These are phyloP conservation scores for Wickerhamomyces tratensis DNA, from an alignment of 805 yeast genomes.

Conservation along the genomic window DNA sequence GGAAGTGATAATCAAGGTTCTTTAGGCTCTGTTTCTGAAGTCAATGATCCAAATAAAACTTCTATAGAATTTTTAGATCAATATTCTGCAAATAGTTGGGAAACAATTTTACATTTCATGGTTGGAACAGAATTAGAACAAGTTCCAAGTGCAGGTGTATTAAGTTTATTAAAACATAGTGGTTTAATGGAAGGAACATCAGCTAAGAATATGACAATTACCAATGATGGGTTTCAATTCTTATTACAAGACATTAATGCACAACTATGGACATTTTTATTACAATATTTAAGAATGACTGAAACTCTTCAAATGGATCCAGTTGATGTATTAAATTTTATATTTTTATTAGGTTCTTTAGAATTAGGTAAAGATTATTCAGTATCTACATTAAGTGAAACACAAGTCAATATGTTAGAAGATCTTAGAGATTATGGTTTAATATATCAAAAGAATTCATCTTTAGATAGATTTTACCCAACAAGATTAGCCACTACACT, in stretches of 20 bases:
- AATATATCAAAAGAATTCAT: conserved; percentile 57
- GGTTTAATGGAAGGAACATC: conserved; percentile 72
- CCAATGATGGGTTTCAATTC: conserved; percentile 91
- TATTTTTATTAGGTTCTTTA: conserved; percentile 86
- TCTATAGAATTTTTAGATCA: conserved; percentile 59
- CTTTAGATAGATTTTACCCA: conserved; percentile 68
- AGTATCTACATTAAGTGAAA: conserved; percentile 56
- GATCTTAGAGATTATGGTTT: conserved; percentile 89
- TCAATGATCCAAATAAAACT: conserved; percentile 45
- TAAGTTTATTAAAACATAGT: conserved; percentile 65
- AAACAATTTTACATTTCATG: conserved; percentile 91
- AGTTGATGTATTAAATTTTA: conserved; percentile 89
- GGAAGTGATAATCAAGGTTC: conserved; percentile 63
- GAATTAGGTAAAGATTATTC: conserved; percentile 87
- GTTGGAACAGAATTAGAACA: conserved; percentile 77
- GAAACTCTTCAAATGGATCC: conserved; percentile 87
- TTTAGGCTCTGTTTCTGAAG: conserved; percentile 64
- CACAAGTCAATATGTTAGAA: conserved; percentile 79
- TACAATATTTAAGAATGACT: conserved; percentile 81
- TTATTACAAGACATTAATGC: conserved; percentile 86
- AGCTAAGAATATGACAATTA: conserved; percentile 48
- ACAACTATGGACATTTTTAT: conserved; percentile 85
- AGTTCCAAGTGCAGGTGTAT: conserved; percentile 74
- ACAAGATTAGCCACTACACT: conserved; percentile 84
- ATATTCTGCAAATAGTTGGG: conserved; percentile 89